Evolutionary conservation across 495 filamentous ascomycete species (phyloP).

Genomic region (Wilcoxina mikolae): DNA sequence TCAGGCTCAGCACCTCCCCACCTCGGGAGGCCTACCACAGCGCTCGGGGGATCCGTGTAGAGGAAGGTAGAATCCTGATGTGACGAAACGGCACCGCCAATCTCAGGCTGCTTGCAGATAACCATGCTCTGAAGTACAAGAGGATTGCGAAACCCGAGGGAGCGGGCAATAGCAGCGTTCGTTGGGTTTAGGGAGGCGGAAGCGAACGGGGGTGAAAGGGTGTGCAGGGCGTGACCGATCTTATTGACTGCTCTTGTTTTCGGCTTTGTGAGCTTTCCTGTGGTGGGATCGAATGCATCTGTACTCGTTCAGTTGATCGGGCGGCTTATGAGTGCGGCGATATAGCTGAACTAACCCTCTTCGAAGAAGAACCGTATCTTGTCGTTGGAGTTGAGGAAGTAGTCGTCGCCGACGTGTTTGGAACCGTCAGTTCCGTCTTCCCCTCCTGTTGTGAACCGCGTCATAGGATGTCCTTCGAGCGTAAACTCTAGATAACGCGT

Average conservation of each 20-base stretch:
- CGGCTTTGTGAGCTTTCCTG: slow-evolving; percentile 50
- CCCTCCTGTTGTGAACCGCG: slow-evolving; percentile 71
- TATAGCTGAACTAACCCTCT: slow-evolving; percentile 41
- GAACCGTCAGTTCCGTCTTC: slow-evolving; percentile 36
- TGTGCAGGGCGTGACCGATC: slow-evolving; percentile 84
- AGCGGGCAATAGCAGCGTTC: slow-evolving; percentile 48
- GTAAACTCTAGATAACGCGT: slow-evolving; percentile 38
- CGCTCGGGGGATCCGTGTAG: slow-evolving; percentile 79
- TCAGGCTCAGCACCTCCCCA: no score
- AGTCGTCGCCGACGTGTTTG: slow-evolving; percentile 78
- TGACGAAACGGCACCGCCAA: slow-evolving; percentile 70
- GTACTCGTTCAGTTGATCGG: not conserved
- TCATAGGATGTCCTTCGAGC: slow-evolving; percentile 73
- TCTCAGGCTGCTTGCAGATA: slow-evolving; percentile 95
- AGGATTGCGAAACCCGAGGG: slow-evolving; percentile 61
- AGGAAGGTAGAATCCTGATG: slow-evolving; percentile 89
- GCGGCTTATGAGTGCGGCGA: slow-evolving; percentile 4
- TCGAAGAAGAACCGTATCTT: slow-evolving; percentile 97
- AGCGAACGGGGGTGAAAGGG: slow-evolving; percentile 54
- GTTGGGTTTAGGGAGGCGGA: slow-evolving; percentile 39
- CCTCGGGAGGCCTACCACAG: slow-evolving; percentile 42
- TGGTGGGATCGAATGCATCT: slow-evolving; percentile 49
- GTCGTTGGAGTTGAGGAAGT: slow-evolving; percentile 79
- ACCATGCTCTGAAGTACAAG: slow-evolving; percentile 82
- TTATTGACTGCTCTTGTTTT: slow-evolving; percentile 83